These are phyloP conservation scores for Obelidium mucronatum DNA, from an alignment of 192 early-diverging fungal species.

Conservation along the genomic window DNA sequence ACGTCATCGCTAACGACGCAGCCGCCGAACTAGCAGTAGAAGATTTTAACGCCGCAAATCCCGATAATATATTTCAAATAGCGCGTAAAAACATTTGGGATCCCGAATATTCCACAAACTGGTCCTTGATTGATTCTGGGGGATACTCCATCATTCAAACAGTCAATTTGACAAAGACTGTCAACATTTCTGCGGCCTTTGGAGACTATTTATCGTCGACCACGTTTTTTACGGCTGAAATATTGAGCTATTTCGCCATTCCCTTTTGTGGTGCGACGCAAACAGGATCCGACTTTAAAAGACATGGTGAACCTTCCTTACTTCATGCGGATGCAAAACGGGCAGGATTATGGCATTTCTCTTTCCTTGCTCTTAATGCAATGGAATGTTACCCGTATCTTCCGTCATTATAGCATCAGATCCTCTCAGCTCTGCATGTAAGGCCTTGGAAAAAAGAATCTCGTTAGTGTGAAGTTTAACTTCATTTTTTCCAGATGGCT, in stretches of 20 bases:
- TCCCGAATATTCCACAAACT: conserved; percentile 12
- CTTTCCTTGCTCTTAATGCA: not conserved
- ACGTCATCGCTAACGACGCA: conserved; percentile 2
- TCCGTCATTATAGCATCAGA: conserved; percentile 7
- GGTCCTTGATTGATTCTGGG: conserved; percentile 19
- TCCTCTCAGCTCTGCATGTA: conserved; percentile 12
- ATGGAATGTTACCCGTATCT: conserved; percentile 24
- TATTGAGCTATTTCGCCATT: conserved; percentile 12
- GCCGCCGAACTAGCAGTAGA: conserved; percentile 19
- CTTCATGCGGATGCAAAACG: conserved; percentile 27
- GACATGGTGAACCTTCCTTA: conserved; percentile 26
- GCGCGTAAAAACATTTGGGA: conserved; percentile 30
- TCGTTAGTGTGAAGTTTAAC: not conserved
- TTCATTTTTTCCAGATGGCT: conserved; percentile 8
- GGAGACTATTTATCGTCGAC: conserved; percentile 25
- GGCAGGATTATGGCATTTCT: conserved; percentile 6
- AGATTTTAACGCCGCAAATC: conserved; percentile 11
- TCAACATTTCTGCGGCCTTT: conserved; percentile 18
- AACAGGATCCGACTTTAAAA: conserved; percentile 6
- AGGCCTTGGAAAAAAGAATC: not conserved
- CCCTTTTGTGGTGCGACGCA: conserved; percentile 34
- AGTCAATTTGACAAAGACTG: not conserved
- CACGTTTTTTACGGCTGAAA: conserved; percentile 11
- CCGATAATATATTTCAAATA: conserved; percentile 7
- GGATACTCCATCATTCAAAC: conserved; percentile 19